phyloP scores from a whole-genome alignment of 1,139 yeast species.

The Blastobotrys capitulatus region DNA sequence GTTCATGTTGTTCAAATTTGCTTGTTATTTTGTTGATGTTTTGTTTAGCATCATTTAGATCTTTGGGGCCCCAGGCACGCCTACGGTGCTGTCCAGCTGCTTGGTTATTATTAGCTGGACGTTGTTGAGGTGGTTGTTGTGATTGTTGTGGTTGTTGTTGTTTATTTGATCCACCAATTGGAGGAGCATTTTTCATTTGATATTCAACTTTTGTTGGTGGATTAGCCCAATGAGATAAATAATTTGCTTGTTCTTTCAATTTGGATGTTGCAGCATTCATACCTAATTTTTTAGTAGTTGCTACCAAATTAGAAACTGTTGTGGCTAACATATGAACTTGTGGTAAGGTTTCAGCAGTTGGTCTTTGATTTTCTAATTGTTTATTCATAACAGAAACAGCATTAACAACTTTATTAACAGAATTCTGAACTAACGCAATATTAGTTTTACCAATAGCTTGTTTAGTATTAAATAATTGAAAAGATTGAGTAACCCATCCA shows the following conservation, averaged over 20 bases:
- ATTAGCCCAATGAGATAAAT: slow-evolving; percentile 5
- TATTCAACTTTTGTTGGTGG: neutral
- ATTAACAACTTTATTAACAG: neutral
- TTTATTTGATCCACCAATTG: neutral
- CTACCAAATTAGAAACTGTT: neutral
- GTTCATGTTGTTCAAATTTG: neutral
- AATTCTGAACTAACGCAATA: neutral
- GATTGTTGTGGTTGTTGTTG: neutral
- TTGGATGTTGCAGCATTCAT: neutral
- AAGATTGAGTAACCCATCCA: neutral
- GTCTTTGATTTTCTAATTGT: neutral
- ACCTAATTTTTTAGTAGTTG: neutral
- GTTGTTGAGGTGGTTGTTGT: neutral
- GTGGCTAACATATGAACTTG: slow-evolving; percentile 3
- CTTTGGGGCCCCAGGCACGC: slow-evolving; percentile 6
- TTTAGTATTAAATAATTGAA: neutral
- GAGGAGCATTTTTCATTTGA: neutral
- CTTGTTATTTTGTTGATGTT: neutral
- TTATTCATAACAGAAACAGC: neutral
- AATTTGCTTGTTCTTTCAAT: slow-evolving; percentile 3
- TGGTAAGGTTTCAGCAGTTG: neutral
- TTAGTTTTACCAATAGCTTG: neutral
- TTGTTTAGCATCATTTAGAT: neutral
- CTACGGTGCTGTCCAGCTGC: neutral
- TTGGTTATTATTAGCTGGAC: too few relatives aligned